Base-by-base conservation (phyloP, 495 filamentous ascomycete species). In the Aspergillus incahuasiensis region DNA sequence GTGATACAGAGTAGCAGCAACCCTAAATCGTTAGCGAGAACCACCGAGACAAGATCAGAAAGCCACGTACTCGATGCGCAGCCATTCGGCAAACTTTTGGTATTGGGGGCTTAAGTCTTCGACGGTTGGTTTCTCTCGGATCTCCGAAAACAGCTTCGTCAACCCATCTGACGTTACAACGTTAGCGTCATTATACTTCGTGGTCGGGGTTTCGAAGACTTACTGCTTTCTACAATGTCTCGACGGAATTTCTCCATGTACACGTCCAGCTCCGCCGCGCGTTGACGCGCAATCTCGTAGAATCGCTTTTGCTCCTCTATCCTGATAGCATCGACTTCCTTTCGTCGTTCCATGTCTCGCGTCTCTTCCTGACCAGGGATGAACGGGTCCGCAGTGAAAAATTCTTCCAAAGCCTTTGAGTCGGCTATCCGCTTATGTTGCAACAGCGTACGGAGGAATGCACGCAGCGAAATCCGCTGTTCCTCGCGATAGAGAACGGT, bases 21-120 rank as follows among this genome's bases (percentile, higher is more conserved):
- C 87, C 71, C 79, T 82, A 34, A 30, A 18, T 13, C 28, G 53
- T 68, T 50, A 67, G 63, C 40, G 20, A 32, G 52, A 22, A n/a
- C 16, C 6, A 32, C 19, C 6, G 5, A 49, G 19, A 13, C n/a
- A 24, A 8, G 35, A n/a, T n/a, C n/a, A 45, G 16, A 22, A 44
- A 28, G 16, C 32, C 24, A 70, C 74, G 52, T 66, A 82, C 77
- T 98, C 94, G 63, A 98, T 98, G 24, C 95, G 86, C 46, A 97
- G 76, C 94, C 94, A 98, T 70, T 98, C 94, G 24, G 92, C 92
- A 64, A 98, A 98, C 65, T 97, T 97, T 63, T 94, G 88, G 68
- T 97, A 98, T 67, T 97, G 91, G 24, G 94, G 82, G 62, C 87
- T 92, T 20, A 98, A 80, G 59, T 97, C 91, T 57, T 83, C 80